Conservation (phyloP, 306 rosid species). For the Begonia peltatifolia region DNA sequence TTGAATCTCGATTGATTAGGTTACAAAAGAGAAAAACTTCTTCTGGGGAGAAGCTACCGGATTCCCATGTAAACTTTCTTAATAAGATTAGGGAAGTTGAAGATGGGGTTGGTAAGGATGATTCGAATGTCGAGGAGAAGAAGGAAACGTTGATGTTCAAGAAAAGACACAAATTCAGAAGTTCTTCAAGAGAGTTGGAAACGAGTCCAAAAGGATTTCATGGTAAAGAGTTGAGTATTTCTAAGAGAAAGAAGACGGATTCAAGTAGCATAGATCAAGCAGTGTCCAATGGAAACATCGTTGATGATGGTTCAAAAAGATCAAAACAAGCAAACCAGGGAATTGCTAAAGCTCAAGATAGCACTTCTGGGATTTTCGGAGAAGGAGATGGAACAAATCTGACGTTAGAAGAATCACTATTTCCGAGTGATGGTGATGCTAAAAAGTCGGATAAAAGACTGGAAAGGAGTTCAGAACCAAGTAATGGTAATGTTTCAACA, state of each 20-base stretch:
- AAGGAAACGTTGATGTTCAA: constrained; percentile 24
- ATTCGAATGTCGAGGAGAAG: constrained; percentile 17
- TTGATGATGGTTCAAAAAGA: constrained; percentile 6
- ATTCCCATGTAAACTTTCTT: constrained; percentile 10
- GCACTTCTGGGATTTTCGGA: constrained; percentile 9
- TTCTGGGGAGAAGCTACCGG: constrained; percentile 17
- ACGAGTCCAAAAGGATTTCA: constrained; percentile 55
- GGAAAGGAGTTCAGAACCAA: constrained; percentile 7
- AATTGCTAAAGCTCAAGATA: constrained; percentile 8
- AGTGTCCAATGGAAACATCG: constrained; percentile 15
- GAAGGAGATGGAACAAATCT: constrained; percentile 10
- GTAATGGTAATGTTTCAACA: constrained; percentile 40
- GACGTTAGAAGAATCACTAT: constrained; percentile 2
- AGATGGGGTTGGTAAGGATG: constrained; percentile 12
- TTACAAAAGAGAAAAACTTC: constrained; percentile 36
- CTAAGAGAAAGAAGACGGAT: constrained; percentile 13
- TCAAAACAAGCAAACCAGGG: constrained; percentile 10
- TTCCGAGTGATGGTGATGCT: constrained; percentile 4
- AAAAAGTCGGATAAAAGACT: constrained; percentile 18
- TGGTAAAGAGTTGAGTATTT: constrained; percentile 14
- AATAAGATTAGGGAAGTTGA: constrained; percentile 16
- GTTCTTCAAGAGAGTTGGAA: constrained; percentile 23
- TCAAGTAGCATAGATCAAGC: constrained; percentile 3
- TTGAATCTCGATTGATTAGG: constrained; percentile 30
- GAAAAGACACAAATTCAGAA: constrained; percentile 39